A percentile compares a stretch with the other conserved stretches of the same genome.
Conservation (phyloP, 106 monocot species). For the Ottelia alismoides region DNA sequence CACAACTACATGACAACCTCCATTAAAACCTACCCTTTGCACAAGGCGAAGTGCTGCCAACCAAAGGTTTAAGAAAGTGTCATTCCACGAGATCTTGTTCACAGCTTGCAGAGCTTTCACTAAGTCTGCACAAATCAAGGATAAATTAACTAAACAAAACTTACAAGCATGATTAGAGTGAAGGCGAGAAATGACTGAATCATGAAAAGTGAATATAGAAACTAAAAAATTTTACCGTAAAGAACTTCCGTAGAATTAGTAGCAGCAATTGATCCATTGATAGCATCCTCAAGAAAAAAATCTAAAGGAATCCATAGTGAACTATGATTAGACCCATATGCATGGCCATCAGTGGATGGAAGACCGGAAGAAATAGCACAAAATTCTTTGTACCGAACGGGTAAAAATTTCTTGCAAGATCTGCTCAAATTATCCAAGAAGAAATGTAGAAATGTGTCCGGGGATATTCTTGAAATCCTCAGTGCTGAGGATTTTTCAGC, state of each 20-base stretch:
- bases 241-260: constrained; percentile 65
- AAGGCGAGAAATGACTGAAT: too few species aligned
- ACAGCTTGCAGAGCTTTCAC: too few species aligned
- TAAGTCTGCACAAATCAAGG: too few species aligned
- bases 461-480: constrained; percentile 25
- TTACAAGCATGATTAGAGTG: too few species aligned
- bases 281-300: constrained; percentile 73
- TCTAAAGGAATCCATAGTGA: constrained; percentile 66
- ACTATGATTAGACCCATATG: constrained; percentile 29
- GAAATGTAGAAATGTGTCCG: constrained; percentile 26
- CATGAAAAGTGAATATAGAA: too few species aligned
- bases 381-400: constrained; percentile 9
- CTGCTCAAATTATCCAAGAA: constrained; percentile 7
- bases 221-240: too few species aligned
- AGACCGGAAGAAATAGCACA: constrained; percentile 15
- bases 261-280: constrained; percentile 59
- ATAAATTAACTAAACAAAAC: too few species aligned
- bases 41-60: too few species aligned
- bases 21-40: too few species aligned
- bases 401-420: constrained; percentile 19
- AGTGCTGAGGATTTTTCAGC: constrained; percentile 40
- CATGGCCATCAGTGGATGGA: constrained; percentile 16
- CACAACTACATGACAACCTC: too few species aligned
- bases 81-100: too few species aligned
- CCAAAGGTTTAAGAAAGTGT: too few species aligned